Conservation (phyloP, 768 basidiomycete species). For the Mrakia gelida region DNA sequence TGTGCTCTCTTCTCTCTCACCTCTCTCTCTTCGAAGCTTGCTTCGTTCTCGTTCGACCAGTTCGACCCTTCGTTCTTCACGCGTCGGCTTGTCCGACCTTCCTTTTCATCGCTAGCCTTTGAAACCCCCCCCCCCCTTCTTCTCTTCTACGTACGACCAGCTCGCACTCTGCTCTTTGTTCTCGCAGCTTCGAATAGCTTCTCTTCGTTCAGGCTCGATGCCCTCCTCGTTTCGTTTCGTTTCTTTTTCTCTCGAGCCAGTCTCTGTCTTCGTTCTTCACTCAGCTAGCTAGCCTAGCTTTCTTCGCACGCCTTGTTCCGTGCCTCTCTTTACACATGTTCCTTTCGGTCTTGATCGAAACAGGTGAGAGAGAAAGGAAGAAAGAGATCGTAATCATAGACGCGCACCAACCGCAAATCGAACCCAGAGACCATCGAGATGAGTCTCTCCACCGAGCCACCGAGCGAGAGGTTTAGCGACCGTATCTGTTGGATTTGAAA, state of each 20-base stretch:
- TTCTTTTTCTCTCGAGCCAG: neutral
- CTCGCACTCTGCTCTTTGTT: neutral
- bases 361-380: neutral
- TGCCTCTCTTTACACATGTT: neutral
- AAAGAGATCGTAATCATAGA: neutral
- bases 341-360: neutral
- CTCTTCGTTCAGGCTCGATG: neutral
- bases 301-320: neutral
- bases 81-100: neutral
- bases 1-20: neutral
- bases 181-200: neutral
- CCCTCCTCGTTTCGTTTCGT: neutral
- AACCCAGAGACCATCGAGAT: neutral
- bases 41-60: neutral
- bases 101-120: neutral
- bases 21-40: neutral
- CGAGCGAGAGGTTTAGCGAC: conserved; percentile 3
- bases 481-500: conserved; percentile 15
- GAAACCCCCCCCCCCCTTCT: neutral
- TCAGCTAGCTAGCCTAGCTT: neutral
- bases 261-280: neutral
- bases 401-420: neutral
- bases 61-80: neutral
- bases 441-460: neutral
- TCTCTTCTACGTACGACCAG: neutral